Evolutionary conservation across 805 yeast genomes (phyloP).

Genomic region (Candida ovalis): DNA sequence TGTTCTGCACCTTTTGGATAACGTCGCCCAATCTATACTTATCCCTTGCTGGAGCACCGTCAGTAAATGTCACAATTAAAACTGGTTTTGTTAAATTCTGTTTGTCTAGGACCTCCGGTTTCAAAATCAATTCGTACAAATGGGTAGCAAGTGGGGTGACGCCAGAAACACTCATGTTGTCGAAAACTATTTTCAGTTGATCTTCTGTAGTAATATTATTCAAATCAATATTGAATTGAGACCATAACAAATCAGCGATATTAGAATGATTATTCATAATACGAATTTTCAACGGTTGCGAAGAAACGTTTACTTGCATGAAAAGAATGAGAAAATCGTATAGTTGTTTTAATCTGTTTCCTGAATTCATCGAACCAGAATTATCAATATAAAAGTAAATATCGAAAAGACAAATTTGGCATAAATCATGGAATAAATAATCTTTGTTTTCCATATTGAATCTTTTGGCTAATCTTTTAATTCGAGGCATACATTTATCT

Average conservation of each 20-base stretch:
- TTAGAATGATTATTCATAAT: constrained; percentile 23
- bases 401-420: constrained; percentile 22
- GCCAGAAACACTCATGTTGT: constrained; percentile 17
- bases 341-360: constrained; percentile 18
- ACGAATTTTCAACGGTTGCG: constrained; percentile 18
- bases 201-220: constrained; percentile 17
- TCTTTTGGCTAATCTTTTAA: constrained; percentile 17
- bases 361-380: constrained; percentile 22
- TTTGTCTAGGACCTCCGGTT: constrained; percentile 17
- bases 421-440: constrained; percentile 21
- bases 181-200: constrained; percentile 13
- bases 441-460: constrained; percentile 17
- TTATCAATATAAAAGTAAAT: constrained; percentile 21
- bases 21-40: constrained; percentile 9
- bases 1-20: constrained; percentile 11
- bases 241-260: constrained; percentile 7
- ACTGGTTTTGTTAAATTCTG: constrained; percentile 13
- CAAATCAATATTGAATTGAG: constrained; percentile 12
- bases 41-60: constrained; percentile 24
- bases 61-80: constrained; percentile 21
- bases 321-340: constrained; percentile 17
- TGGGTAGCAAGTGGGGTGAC: constrained; percentile 22
- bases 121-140: constrained; percentile 14
- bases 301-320: constrained; percentile 19
- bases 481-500: constrained; percentile 20